Evolutionary conservation across 495 filamentous ascomycete species (phyloP).

Genomic region (Penicilliopsis zonata): DNA sequence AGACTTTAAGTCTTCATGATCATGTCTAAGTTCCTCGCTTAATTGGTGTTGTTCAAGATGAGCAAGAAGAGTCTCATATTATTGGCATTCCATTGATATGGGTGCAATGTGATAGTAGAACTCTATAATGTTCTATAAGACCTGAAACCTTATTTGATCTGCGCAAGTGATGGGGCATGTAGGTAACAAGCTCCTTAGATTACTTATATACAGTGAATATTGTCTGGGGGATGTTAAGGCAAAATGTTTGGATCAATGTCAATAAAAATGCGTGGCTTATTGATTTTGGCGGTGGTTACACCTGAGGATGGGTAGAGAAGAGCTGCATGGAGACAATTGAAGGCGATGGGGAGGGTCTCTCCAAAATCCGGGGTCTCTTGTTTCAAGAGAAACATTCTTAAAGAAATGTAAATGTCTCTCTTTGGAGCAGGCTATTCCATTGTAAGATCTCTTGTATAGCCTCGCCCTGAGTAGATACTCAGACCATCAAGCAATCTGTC

Average conservation of each 20-base stretch:
- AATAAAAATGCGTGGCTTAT: conserved; percentile 1
- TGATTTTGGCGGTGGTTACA: conserved; percentile 3
- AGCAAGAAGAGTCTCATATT: background rate
- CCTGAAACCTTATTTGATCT: background rate
- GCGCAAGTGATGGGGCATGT: background rate
- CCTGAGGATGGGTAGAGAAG: conserved; percentile 2
- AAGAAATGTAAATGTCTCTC: too few species aligned
- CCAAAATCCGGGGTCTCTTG: too few species aligned
- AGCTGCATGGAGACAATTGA: conserved; percentile 1
- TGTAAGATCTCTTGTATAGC: too few species aligned
- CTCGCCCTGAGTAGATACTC: too few species aligned
- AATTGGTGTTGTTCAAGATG: background rate
- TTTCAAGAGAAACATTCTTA: too few species aligned
- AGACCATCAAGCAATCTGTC: too few species aligned
- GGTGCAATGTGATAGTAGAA: too few species aligned
- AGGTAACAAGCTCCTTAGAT: background rate
- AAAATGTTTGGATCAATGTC: background rate
- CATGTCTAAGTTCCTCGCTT: background rate
- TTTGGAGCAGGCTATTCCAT: too few species aligned
- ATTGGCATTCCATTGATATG: background rate
- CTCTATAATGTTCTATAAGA: background rate
- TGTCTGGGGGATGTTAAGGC: background rate
- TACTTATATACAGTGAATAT: background rate
- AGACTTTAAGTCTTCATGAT: background rate
- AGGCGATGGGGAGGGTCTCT: conserved; percentile 3